Percentiles rank a stretch among this genome's conserved stretches.
phyloP scores from a whole-genome alignment of 2,329 filamentous ascomycete species.

The Fusarium stilboides region DNA sequence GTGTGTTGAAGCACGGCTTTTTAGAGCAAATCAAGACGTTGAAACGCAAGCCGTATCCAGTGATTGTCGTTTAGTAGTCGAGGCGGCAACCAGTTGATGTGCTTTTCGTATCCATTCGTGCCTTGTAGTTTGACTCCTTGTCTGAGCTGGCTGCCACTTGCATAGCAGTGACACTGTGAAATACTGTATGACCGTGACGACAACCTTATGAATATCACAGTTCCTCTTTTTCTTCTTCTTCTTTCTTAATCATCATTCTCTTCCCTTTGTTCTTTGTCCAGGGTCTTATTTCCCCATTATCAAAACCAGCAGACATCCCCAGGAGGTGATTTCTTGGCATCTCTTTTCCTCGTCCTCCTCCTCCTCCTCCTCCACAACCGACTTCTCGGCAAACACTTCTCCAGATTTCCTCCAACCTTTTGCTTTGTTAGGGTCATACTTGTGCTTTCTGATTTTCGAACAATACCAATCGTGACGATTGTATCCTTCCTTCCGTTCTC shows the following conservation, averaged over 20 bases:
- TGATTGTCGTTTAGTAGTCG: conserved; percentile 25
- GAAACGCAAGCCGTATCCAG: conserved; percentile 34
- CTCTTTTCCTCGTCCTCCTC: conserved; percentile 27
- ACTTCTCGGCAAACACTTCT: conserved; percentile 23
- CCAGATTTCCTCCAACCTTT: conserved; percentile 11
- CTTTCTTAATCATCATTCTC: background rate
- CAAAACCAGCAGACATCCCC: conserved; percentile 37
- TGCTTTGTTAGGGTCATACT: conserved; percentile 3
- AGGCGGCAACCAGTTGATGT: conserved; percentile 17
- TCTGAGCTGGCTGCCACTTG: conserved; percentile 19
- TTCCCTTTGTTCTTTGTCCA: conserved; percentile 8
- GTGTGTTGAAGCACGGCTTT: conserved; percentile 13
- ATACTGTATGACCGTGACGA: conserved; percentile 34
- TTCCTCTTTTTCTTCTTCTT: background rate
- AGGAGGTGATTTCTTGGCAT: conserved; percentile 44
- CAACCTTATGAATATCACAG: conserved; percentile 13
- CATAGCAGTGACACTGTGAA: conserved; percentile 37
- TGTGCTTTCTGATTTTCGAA: conserved; percentile 14
- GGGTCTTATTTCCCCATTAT: conserved; percentile 20
- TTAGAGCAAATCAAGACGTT: conserved; percentile 20
- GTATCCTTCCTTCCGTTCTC: conserved; percentile 28
- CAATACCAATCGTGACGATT: conserved; percentile 5
- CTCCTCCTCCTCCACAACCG: conserved; percentile 24
- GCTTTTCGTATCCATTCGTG: conserved; percentile 6
- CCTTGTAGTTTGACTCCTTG: background rate